Conservation (phyloP, 495 filamentous ascomycete genomes). For the Penicillium cataractarum region DNA sequence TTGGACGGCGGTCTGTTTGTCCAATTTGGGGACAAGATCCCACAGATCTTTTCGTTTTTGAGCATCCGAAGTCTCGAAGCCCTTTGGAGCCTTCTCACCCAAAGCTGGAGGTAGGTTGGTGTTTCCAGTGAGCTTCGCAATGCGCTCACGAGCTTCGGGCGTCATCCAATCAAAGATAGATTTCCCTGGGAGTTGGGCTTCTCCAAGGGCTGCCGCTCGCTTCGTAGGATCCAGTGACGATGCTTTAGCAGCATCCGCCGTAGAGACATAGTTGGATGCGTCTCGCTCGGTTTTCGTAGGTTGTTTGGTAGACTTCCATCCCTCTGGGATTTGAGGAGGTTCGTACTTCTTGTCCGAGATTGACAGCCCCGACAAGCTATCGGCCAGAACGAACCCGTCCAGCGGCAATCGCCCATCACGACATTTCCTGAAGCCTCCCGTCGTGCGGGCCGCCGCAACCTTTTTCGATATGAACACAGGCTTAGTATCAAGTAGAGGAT, state of each 20-base stretch:
- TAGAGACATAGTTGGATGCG: constrained; percentile 60
- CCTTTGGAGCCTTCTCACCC: constrained; percentile 70
- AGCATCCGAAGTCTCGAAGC: constrained; percentile 59
- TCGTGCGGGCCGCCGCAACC: constrained; percentile 55
- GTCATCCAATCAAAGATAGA: constrained; percentile 96
- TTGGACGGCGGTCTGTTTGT: constrained; percentile 71
- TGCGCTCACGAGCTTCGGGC: constrained; percentile 73
- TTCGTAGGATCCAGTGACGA: constrained; percentile 78
- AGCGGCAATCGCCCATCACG: constrained; percentile 87
- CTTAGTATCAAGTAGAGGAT: constrained; percentile 67
- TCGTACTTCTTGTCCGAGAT: constrained; percentile 67
- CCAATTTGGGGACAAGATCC: constrained; percentile 71
- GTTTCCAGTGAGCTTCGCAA: constrained; percentile 76
- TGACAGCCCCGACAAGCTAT: constrained; percentile 54
- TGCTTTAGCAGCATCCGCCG: constrained; percentile 72
- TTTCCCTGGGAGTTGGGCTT: constrained; percentile 82
- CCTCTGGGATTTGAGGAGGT: constrained; percentile 73
- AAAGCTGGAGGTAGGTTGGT: constrained; percentile 74
- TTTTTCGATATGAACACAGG: constrained; percentile 84
- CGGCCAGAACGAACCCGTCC: constrained; percentile 81
- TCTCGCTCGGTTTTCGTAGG: constrained; percentile 39
- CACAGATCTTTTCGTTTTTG: constrained; percentile 63
- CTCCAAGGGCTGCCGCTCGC: constrained; percentile 81
- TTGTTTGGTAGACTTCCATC: constrained; percentile 71
- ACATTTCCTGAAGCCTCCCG: constrained; percentile 71